Evolutionary conservation across 495 filamentous ascomycete genomes (phyloP), one percentile per base, ranked within the genome.

Genomic region (Tuber microsphaerosporum): DNA sequence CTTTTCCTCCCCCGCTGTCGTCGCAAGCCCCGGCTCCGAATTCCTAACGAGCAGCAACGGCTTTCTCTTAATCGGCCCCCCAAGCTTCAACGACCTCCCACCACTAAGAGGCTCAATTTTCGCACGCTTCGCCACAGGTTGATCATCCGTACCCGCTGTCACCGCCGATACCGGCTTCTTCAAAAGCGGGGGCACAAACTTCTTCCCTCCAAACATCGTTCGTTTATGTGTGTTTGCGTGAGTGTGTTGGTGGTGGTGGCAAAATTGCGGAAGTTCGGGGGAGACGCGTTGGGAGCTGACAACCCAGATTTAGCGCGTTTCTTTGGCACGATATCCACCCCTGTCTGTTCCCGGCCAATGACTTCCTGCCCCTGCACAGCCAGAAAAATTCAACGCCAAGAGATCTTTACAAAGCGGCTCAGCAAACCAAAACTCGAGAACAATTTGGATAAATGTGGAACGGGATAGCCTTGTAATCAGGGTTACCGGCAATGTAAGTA

Each of bases 31-130:
- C 65, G 46, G 20, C 42, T 80, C 68, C 4, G 84, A 80, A 74
- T 87, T 88, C 20, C 76, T 76, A 9, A 86, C 81, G 3, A 83
- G 72, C 6, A 86, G 70, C 4, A 89, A 81, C 48, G 87, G 87
- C 68, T 86, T 86, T 42, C 87, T 79, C 56, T 65, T 65, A 8
- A 65, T 65, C 56, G 56, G 56, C 26, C 56, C 56, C 14, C 56
- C 56, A 65, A 65, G 56, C 5, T 65, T 65, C 56, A 65, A 65
- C 26, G 56, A 65, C 12, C 56, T 65, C 56, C 56, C 56, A 1
- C 56, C 65, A 42, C 31, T 26, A 3, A 17, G 39, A 34, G 22
- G 39, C 65, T 73, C 61, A 26, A 26, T 69, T n/a, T 41, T 75
- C 65, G 65, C 37, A 42, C 65, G 31, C 41, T 74, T 79, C 8